Conservation (phyloP, 2,329 filamentous ascomycete genomes). For the Ascochyta koolunga region DNA sequence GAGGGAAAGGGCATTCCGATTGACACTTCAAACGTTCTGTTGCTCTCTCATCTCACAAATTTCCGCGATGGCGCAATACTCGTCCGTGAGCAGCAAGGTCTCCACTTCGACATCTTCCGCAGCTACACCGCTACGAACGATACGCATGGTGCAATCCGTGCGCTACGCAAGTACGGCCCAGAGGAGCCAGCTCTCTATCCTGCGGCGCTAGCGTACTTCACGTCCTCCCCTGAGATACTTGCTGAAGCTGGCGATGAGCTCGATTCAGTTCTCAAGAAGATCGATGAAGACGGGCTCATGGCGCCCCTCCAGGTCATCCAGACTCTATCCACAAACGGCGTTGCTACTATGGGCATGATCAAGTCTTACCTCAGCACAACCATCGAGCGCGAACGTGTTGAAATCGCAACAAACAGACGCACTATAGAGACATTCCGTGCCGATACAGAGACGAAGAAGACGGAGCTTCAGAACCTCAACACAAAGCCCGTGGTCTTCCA, state of each 20-base stretch:
- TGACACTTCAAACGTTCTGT: slow-evolving; percentile 90
- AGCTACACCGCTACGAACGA: slow-evolving; percentile 94
- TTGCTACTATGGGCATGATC: slow-evolving; percentile 97
- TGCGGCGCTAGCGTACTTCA: slow-evolving; percentile 90
- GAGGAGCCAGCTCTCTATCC: slow-evolving; percentile 92
- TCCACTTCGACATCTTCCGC: slow-evolving; percentile 94
- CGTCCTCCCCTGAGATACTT: slow-evolving; percentile 79
- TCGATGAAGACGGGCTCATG: slow-evolving; percentile 90
- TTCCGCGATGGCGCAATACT: slow-evolving; percentile 91
- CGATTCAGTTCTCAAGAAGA: slow-evolving; percentile 77
- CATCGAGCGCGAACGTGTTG: slow-evolving; percentile 84
- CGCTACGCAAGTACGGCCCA: slow-evolving; percentile 87
- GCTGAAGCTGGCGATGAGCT: slow-evolving; percentile 88
- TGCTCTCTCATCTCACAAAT: slow-evolving; percentile 88
- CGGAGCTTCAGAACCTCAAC: slow-evolving; percentile 77
- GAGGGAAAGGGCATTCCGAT: slow-evolving; percentile 80
- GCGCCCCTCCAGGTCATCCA: slow-evolving; percentile 96
- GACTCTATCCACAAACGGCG: slow-evolving; percentile 76
- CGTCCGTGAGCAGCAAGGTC: slow-evolving; percentile 89
- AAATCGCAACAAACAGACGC: slow-evolving; percentile 82
- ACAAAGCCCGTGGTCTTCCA: slow-evolving; percentile 88
- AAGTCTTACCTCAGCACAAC: slow-evolving; percentile 90
- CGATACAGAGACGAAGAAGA: slow-evolving; percentile 80
- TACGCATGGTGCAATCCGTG: slow-evolving; percentile 86
- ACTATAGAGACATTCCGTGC: slow-evolving; percentile 82